These are phyloP conservation scores for Pythium rishiriense DNA, from an alignment of 352 stramenopile genomes.

Conservation along the genomic window DNA sequence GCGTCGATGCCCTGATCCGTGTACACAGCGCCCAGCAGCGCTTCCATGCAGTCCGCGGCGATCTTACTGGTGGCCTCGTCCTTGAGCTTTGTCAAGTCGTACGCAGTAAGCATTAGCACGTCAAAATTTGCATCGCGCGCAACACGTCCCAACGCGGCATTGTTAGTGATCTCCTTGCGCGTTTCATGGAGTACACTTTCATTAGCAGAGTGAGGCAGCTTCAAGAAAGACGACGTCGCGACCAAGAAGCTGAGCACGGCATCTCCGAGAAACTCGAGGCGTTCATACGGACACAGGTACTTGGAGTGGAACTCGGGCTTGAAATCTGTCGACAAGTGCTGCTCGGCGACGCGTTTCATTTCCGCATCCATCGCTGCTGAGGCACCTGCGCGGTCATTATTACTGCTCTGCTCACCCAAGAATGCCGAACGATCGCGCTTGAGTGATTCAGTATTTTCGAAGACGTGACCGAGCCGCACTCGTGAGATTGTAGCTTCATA, in stretches of 20 bases:
- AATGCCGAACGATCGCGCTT: slow-evolving; percentile 62
- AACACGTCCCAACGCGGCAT: slow-evolving; percentile 75
- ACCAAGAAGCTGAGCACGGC: slow-evolving; percentile 84
- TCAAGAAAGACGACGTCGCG: slow-evolving; percentile 78
- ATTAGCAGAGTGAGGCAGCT: slow-evolving; percentile 53
- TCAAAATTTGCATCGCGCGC: slow-evolving; percentile 76
- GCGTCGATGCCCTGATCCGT: slow-evolving; percentile 78
- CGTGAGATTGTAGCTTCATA: slow-evolving; percentile 70
- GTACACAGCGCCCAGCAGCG: slow-evolving; percentile 76
- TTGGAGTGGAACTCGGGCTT: slow-evolving; percentile 77
- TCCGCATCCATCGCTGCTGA: slow-evolving; percentile 36
- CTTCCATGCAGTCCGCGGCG: slow-evolving; percentile 81
- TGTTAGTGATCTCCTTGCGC: slow-evolving; percentile 76
- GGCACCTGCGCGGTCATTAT: slow-evolving; percentile 13
- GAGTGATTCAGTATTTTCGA: slow-evolving; percentile 57
- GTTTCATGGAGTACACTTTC: slow-evolving; percentile 74
- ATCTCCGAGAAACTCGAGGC: slow-evolving; percentile 84
- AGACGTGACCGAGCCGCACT: slow-evolving; percentile 74
- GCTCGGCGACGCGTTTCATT: slow-evolving; percentile 53
- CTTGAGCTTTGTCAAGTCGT: slow-evolving; percentile 55
- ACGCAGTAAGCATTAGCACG: slow-evolving; percentile 67
- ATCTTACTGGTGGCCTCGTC: slow-evolving; percentile 71
- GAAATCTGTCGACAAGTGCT: slow-evolving; percentile 68
- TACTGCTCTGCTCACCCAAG: slow-evolving; percentile 33
- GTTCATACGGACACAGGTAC: slow-evolving; percentile 80